Conservation (phyloP, 2,329 filamentous ascomycete species). For the Fusarium sp. region DNA sequence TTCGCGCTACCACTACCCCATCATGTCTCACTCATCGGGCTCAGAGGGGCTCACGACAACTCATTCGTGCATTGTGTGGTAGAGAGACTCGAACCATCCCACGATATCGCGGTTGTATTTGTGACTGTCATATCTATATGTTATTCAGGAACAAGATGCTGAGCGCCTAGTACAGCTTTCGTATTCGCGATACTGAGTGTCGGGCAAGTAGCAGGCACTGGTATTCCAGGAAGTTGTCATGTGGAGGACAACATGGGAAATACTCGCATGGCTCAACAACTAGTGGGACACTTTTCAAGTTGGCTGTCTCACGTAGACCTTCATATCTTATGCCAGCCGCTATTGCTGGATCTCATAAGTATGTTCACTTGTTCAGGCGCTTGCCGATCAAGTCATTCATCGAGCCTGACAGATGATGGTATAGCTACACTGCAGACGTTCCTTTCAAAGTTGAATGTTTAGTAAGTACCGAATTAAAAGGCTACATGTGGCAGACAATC, state of each 20-base stretch:
- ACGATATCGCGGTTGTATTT: neutral
- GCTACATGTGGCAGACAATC: neutral
- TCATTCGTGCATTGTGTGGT: neutral
- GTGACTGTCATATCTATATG: neutral
- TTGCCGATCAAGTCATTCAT: neutral
- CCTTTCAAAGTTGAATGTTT: neutral
- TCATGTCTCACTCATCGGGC: neutral
- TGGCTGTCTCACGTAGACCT: neutral
- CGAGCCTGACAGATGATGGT: neutral
- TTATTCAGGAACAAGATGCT: neutral
- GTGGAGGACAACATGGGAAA: neutral
- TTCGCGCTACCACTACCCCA: neutral
- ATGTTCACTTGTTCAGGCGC: neutral
- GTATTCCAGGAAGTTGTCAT: neutral
- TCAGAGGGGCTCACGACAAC: neutral
- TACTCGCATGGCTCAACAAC: neutral
- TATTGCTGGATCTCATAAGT: neutral
- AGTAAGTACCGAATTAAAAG: neutral
- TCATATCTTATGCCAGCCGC: neutral
- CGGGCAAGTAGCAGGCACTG: neutral
- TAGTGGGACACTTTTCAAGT: neutral
- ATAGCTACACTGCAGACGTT: neutral
- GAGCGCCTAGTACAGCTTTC: neutral
- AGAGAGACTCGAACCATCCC: neutral
- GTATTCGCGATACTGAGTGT: neutral